These are phyloP conservation scores for Bipolaris sorokiniana DNA, from an alignment of 2,329 filamentous ascomycete species.

Conservation along the genomic window DNA sequence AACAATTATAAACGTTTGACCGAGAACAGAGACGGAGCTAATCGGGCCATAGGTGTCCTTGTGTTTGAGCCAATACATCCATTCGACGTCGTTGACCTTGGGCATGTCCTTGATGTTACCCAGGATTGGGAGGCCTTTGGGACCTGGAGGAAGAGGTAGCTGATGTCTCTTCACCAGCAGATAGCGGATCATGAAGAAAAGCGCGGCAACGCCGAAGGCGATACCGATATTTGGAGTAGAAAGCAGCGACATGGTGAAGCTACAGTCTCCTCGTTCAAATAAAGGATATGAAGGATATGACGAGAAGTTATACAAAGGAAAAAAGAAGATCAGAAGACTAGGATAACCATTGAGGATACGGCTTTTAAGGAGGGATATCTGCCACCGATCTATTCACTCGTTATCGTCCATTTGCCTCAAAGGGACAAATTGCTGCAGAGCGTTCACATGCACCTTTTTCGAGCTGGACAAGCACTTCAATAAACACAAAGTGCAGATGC, in stretches of 20 bases:
- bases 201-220: neutral
- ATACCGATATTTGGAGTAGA: neutral
- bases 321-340: neutral
- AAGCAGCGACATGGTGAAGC: neutral
- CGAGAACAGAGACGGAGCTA: conserved; percentile 38
- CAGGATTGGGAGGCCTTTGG: conserved; percentile 55
- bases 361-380: neutral
- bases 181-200: neutral
- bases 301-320: neutral
- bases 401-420: neutral
- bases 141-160: conserved; percentile 57
- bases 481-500: neutral
- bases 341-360: neutral
- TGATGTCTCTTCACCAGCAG: neutral
- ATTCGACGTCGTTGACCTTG: conserved; percentile 45
- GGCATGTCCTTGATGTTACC: conserved; percentile 61
- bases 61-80: conserved; percentile 53
- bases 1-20: conserved; percentile 40
- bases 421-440: neutral
- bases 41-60: conserved; percentile 47
- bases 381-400: neutral
- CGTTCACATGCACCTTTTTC: neutral
- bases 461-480: neutral
- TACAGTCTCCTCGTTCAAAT: neutral
- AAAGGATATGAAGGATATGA: neutral